Base-by-base conservation (phyloP, 129 eudicot genomes). In the Centella asiatica region DNA sequence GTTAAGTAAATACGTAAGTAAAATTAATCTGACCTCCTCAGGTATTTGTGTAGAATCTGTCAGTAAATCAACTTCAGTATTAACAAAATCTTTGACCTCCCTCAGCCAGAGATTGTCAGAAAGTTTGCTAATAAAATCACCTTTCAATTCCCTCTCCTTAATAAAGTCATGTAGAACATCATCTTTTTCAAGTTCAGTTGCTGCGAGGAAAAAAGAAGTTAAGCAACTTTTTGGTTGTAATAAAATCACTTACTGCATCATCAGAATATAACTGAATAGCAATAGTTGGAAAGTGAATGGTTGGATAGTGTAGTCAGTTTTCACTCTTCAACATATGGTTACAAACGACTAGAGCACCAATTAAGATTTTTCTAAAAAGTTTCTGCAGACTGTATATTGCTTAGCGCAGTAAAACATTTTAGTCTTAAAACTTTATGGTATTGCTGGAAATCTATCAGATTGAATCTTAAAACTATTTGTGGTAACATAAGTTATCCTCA, bases 131-230 rank as follows among this genome's bases (percentile, higher is more conserved):
- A 92, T 65, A 57, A 92, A 65, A 78, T 92, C 95, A 49, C 96
- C 95, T 68, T 73, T 73, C 53, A 82, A 27, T 70, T 84, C 88
- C 72, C 96, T 87, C 25, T 92, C 98, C 63, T 78, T 82, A 32
- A 84, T 57, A 71, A 87, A 92, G 3, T 71, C 80, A 65, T 55
- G 70, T 72, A 87, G 40, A 60, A 87, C 89, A 59, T 84, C 86
- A 63, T 92, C 98, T 64, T 92, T 84, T 62, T 65, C 82, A 15
- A 76, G 50, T 64, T 79, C 78, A 57, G 72, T 53, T 67, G 68
- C 97, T 90, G 67, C 68, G 68, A 52, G 57, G 8, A 51, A 66
- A 39, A 10, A 54, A 13, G 20, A 19, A 3, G n/a, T 2, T 24
- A 46, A 27, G 55, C 27, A 25, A 28, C 27, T 6, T 2, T 4